Evolutionary conservation across 2,329 filamentous ascomycete genomes (phyloP).

Genomic region (Aspergillus sp.): DNA sequence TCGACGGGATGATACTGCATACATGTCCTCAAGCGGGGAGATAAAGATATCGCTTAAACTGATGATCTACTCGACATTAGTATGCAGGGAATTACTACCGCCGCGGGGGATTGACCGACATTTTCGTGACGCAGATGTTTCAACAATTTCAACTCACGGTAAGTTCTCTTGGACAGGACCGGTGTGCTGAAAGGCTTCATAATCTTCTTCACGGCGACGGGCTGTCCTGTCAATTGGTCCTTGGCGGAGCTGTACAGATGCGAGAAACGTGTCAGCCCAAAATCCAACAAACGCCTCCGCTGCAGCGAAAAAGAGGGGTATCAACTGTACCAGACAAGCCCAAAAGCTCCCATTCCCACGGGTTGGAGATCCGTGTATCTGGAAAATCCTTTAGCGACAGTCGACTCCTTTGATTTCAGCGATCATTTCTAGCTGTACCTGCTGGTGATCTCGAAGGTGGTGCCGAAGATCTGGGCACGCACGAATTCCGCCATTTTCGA

Average conservation of each 20-base stretch:
- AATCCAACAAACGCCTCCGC: not conserved
- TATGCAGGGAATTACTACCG: not conserved
- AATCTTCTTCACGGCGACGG: conserved; percentile 99
- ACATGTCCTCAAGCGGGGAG: conserved; percentile 98
- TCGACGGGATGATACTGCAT: conserved; percentile 35
- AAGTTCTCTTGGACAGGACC: conserved; percentile 94
- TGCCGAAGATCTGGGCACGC: conserved; percentile 98
- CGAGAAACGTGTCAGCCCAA: conserved; percentile 12
- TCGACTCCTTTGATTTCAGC: not conserved
- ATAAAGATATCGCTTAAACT: conserved; percentile 99
- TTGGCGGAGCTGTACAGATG: conserved; percentile 75
- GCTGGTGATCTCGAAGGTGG: conserved; percentile 99
- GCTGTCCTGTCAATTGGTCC: conserved; percentile 94
- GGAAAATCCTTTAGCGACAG: conserved; percentile 25
- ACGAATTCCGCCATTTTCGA: conserved; percentile 96
- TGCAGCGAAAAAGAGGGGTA: conserved; percentile 15
- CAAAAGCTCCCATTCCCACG: conserved; percentile 98
- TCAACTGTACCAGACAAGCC: conserved; percentile 81
- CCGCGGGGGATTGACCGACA: conserved; percentile 52
- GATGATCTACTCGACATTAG: conserved; percentile 67
- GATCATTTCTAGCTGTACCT: conserved; percentile 58
- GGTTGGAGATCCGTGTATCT: conserved; percentile 98
- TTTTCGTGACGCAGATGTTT: conserved; percentile 98
- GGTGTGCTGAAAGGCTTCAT: conserved; percentile 99
- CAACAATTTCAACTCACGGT: conserved; percentile 93